A percentile compares a stretch with the other conserved stretches of the same genome.
Evolutionary conservation across 805 yeast species (phyloP).

Genomic region (Suhomyces sp.): DNA sequence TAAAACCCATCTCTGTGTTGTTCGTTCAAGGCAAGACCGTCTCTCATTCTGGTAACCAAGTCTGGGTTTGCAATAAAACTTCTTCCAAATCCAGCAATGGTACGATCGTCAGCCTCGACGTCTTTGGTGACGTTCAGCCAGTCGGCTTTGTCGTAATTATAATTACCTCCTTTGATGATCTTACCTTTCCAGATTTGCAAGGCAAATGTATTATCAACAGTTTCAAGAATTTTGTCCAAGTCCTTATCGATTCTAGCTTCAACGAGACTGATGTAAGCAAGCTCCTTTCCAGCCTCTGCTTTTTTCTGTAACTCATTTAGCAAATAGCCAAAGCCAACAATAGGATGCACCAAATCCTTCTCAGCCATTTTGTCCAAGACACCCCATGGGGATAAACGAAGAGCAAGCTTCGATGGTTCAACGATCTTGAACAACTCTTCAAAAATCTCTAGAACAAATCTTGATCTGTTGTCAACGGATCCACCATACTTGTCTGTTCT

Average conservation of each 20-base stretch:
- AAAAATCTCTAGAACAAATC: conserved; percentile 45
- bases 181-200: conserved; percentile 34
- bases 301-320: conserved; percentile 41
- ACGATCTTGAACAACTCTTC: conserved; percentile 22
- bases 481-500: conserved; percentile 48
- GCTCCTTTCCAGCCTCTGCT: conserved; percentile 15
- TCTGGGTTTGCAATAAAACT: conserved; percentile 57
- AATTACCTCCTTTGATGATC: conserved; percentile 21
- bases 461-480: conserved; percentile 41
- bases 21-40: conserved; percentile 33
- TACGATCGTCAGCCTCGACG: conserved; percentile 15
- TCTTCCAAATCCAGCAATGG: conserved; percentile 46
- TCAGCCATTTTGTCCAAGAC: conserved; percentile 31
- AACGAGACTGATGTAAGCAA: conserved; percentile 37
- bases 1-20: conserved; percentile 45
- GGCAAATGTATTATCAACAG: conserved; percentile 23
- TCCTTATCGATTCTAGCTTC: conserved; percentile 39
- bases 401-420: neutral
- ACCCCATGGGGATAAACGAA: conserved; percentile 41
- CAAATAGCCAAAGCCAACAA: conserved; percentile 42
- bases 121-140: conserved; percentile 4
- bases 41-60: conserved; percentile 41
- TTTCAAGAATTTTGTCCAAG: too few species aligned
- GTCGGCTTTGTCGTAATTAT: conserved; percentile 20
- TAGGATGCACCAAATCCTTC: conserved; percentile 21